Percentiles rank a stretch among this genome's conserved stretches.
Conservation (phyloP, 805 yeast genomes). For the Wickerhamomyces queroliae region DNA sequence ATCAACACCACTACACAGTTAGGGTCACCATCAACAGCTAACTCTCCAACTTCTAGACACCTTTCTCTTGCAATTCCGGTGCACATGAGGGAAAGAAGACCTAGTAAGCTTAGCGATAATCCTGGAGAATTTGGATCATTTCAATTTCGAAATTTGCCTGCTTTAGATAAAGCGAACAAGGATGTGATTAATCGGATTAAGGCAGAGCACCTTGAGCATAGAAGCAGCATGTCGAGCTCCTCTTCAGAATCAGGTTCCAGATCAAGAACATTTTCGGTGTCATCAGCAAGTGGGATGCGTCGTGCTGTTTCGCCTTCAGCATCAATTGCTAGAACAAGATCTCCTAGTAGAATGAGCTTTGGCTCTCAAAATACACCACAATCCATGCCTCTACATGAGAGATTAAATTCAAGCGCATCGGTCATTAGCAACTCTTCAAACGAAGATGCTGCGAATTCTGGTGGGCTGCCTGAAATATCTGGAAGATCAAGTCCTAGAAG, state of each 20-base stretch:
- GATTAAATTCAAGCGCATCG: conserved; percentile 28
- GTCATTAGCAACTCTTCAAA: conserved; percentile 4
- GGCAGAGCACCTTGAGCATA: conserved; percentile 59
- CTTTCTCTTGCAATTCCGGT: conserved; percentile 46
- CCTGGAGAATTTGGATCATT: conserved; percentile 85
- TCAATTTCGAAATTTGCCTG: conserved; percentile 81
- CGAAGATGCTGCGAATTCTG: background rate
- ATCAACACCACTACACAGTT: conserved; percentile 13
- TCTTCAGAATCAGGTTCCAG: conserved; percentile 27
- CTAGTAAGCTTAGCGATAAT: conserved; percentile 66
- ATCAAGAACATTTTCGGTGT: conserved; percentile 24
- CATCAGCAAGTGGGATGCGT: conserved; percentile 34
- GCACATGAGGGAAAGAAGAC: conserved; percentile 62
- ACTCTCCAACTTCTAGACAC: conserved; percentile 30
- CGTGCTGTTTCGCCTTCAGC: conserved; percentile 41
- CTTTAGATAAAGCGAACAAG: conserved; percentile 88
- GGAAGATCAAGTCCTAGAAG: conserved; percentile 30
- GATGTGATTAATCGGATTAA: conserved; percentile 86
- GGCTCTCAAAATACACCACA: conserved; percentile 12
- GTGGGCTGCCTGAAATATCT: conserved; percentile 17
- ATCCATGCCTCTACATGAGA: conserved; percentile 23
- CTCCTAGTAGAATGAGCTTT: conserved; percentile 24
- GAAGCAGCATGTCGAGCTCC: conserved; percentile 31
- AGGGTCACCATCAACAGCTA: conserved; percentile 24
- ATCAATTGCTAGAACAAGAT: conserved; percentile 23